Conservation (phyloP, 2,329 filamentous ascomycete genomes). For the Phialophora expanda region DNA sequence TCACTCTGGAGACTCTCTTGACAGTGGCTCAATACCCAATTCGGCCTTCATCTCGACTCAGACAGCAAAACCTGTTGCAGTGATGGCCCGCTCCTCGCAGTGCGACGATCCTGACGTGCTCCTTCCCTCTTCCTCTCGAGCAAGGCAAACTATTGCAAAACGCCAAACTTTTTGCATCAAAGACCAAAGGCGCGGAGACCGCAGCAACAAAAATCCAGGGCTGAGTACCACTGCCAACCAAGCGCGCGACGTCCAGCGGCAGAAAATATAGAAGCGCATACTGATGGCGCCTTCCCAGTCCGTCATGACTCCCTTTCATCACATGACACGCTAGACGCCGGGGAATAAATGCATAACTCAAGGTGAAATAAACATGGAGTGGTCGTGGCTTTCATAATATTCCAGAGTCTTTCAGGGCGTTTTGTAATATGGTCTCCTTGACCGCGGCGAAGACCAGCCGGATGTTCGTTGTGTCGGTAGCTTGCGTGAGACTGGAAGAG, state of each 20-base stretch:
- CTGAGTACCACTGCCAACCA: conserved; percentile 26
- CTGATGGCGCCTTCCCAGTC: conserved; percentile 22
- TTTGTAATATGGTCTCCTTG: conserved; percentile 98
- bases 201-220: conserved; percentile 6
- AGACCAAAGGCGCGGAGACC: conserved; percentile 9
- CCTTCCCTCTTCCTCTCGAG: conserved; percentile 16
- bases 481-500: conserved; percentile 81
- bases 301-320: conserved; percentile 33
- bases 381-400: conserved; percentile 69
- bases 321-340: conserved; percentile 36
- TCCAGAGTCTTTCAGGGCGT: conserved; percentile 95
- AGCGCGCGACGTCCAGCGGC: conserved; percentile 12
- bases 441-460: conserved; percentile 96
- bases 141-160: conserved; percentile 25
- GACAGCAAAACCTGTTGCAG: conserved; percentile 14
- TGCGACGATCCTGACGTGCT: conserved; percentile 19
- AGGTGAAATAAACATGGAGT: conserved; percentile 26
- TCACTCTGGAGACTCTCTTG: neutral
- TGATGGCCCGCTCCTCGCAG: conserved; percentile 12
- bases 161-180: conserved; percentile 33
- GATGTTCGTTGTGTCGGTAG: conserved; percentile 97
- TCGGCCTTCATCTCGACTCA: conserved; percentile 6
- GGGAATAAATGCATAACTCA: conserved; percentile 29
- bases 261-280: conserved; percentile 17
- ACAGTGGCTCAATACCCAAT: conserved; percentile 14